phyloP scores from a whole-genome alignment of 176 grass and related monocot genomes.

The Miscanthus lutarioriparius region DNA sequence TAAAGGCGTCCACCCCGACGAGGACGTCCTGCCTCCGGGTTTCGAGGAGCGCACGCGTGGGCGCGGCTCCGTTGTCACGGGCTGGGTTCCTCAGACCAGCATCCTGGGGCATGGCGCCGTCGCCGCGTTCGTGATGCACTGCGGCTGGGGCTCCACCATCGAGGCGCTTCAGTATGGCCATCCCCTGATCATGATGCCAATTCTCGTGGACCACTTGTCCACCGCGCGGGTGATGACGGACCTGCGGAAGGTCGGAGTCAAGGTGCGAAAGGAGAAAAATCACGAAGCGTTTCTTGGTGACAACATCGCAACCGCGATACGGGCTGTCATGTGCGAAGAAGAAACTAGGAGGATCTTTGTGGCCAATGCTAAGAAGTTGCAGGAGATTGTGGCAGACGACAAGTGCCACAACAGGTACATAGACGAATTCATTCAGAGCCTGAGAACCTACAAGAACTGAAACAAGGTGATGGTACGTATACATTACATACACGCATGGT shows the following conservation, averaged over 20 bases:
- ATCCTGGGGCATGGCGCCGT: not conserved
- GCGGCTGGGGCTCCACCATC: not conserved
- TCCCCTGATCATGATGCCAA: not conserved
- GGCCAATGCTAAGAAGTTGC: slow-evolving; percentile 39
- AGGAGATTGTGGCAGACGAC: slow-evolving; percentile 22
- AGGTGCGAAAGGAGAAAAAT: not conserved
- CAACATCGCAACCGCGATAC: slow-evolving; percentile 21
- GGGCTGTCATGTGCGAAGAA: slow-evolving; percentile 30
- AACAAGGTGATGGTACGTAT: not conserved
- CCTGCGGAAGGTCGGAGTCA: not conserved
- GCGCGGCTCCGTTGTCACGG: not conserved
- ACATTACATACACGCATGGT: no score
- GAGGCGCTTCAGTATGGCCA: not conserved
- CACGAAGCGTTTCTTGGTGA: slow-evolving; percentile 13
- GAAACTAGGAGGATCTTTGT: slow-evolving; percentile 25
- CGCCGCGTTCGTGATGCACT: not conserved
- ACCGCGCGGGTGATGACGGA: not conserved
- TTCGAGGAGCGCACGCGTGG: slow-evolving; percentile 36
- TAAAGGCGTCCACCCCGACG: not conserved
- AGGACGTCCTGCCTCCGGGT: not conserved
- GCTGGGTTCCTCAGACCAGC: not conserved
- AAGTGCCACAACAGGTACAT: slow-evolving; percentile 20
- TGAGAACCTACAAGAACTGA: slow-evolving; percentile 8
- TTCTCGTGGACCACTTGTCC: not conserved
- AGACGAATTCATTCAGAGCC: slow-evolving; percentile 28